Evolutionary conservation across 768 basidiomycete species (phyloP).

Genomic region (Udeniomyces megalosporus): DNA sequence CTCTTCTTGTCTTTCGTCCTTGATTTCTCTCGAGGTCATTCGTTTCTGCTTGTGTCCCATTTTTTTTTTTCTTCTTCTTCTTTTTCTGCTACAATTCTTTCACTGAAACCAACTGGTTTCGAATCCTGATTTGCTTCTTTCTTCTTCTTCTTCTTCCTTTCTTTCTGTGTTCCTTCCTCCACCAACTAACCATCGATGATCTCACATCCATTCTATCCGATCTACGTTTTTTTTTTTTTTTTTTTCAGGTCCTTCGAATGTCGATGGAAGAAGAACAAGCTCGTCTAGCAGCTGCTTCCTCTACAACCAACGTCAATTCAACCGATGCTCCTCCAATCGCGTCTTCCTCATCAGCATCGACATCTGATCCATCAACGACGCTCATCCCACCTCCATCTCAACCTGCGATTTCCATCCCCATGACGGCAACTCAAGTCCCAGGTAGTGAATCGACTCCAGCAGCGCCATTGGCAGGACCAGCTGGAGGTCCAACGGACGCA

Average conservation of each 20-base stretch:
- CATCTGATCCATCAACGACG: slow-evolving; percentile 20
- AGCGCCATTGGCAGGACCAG: neutral
- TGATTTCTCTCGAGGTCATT: neutral
- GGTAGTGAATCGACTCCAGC: slow-evolving; percentile 12
- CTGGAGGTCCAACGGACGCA: slow-evolving; percentile 17
- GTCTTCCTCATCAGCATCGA: slow-evolving; percentile 18
- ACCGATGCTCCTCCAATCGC: neutral
- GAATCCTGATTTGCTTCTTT: too few species aligned
- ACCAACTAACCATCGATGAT: too few species aligned
- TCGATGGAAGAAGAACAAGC: slow-evolving; percentile 16
- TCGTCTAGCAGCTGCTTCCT: slow-evolving; percentile 19
- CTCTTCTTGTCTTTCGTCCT: neutral
- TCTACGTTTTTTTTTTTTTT: too few species aligned
- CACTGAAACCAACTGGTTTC: too few species aligned
- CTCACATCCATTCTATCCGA: too few species aligned
- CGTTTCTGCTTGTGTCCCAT: too few species aligned
- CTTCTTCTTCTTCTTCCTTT: neutral
- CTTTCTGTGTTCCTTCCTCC: neutral
- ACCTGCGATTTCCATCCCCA: slow-evolving; percentile 20
- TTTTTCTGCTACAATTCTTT: too few species aligned
- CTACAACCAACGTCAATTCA: neutral
- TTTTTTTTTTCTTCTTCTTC: neutral
- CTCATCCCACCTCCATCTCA: slow-evolving; percentile 20
- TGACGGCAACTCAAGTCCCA: slow-evolving; percentile 2
- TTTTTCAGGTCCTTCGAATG: slow-evolving; percentile 9